Conservation (phyloP, 2,329 filamentous ascomycete species). For the Ophiostoma triangulosporum region DNA sequence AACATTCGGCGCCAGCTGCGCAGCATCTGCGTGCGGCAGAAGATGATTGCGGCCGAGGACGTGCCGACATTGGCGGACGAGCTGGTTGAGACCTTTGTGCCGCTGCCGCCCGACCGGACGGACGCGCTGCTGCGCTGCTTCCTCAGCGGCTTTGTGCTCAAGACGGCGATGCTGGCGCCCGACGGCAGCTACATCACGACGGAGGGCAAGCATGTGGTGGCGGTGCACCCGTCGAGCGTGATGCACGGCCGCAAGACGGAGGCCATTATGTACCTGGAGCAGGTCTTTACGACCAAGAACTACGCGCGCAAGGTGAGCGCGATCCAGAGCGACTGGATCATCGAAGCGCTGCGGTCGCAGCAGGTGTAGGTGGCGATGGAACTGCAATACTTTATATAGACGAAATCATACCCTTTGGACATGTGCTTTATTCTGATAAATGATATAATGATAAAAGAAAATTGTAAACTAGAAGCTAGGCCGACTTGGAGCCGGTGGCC, state of each 20-base stretch:
- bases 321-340: slow-evolving; percentile 46
- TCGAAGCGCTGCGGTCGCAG: slow-evolving; percentile 29
- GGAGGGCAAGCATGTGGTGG: slow-evolving; percentile 45
- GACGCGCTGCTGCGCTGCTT: slow-evolving; percentile 47
- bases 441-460: too few species aligned
- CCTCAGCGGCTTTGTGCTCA: slow-evolving; percentile 44
- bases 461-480: too few species aligned
- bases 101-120: slow-evolving; percentile 39
- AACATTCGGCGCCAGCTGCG: slow-evolving; percentile 50
- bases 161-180: slow-evolving; percentile 46
- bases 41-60: slow-evolving; percentile 29
- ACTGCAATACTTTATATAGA: not conserved
- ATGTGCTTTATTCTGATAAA: not conserved
- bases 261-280: slow-evolving; percentile 55
- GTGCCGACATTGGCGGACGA: slow-evolving; percentile 1
- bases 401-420: not conserved
- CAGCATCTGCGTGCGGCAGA: slow-evolving; percentile 38
- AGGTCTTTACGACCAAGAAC: slow-evolving; percentile 52
- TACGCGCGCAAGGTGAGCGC: slow-evolving; percentile 54
- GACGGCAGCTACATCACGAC: slow-evolving; percentile 48
- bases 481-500: not conserved
- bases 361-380: not conserved
- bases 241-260: slow-evolving; percentile 49
- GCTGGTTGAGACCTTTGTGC: slow-evolving; percentile 40
- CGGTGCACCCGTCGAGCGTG: slow-evolving; percentile 50